A percentile compares a stretch with the other conserved stretches of the same genome.
phyloP scores from a whole-genome alignment of 805 yeast species.

The Saccharomycopsis malanga region DNA sequence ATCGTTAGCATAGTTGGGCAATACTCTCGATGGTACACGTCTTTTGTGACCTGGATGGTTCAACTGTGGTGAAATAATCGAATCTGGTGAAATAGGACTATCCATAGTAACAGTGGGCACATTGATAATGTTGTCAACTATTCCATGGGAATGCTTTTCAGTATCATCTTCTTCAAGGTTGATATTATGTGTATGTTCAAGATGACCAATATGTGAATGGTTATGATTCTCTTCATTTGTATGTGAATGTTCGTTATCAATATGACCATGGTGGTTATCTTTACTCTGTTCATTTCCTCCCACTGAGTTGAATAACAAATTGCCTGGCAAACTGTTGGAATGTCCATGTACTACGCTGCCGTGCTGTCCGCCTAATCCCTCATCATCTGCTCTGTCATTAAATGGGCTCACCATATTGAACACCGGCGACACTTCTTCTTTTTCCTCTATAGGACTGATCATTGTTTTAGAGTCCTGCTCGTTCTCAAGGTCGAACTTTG shows the following conservation, averaged over 20 bases:
- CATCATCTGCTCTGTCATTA: background rate
- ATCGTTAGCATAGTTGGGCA: conserved; percentile 15
- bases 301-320: background rate
- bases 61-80: no score
- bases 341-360: conserved; percentile 1
- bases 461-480: conserved; percentile 13
- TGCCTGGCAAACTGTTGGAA: conserved; percentile 2
- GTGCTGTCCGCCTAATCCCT: background rate
- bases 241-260: conserved; percentile 63
- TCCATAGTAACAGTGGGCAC: background rate
- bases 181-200: conserved; percentile 46
- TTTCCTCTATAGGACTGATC: conserved; percentile 21
- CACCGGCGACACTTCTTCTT: conserved; percentile 18
- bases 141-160: no score
- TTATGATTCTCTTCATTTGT: conserved; percentile 47
- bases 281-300: background rate
- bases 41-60: background rate
- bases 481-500: conserved; percentile 11
- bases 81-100: background rate
- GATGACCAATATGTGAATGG: conserved; percentile 43
- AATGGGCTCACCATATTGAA: background rate
- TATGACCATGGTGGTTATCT: conserved; percentile 37
- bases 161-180: no score
- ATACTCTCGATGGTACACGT: background rate
- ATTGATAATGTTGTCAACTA: background rate